phyloP scores from a whole-genome alignment of 345 rosid species.

The Mangifera indica region DNA sequence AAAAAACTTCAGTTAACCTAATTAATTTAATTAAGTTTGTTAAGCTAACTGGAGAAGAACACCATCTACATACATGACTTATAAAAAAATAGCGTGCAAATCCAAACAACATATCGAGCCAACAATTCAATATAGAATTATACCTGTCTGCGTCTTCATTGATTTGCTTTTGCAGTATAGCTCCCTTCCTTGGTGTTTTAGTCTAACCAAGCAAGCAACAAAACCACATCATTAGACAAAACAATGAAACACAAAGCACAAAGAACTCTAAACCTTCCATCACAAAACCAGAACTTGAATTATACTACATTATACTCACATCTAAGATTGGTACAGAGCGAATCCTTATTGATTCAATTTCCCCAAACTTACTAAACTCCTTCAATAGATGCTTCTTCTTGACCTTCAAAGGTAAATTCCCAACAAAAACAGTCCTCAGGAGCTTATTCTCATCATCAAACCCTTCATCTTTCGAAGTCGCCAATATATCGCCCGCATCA shows the following conservation, averaged over 20 bases:
- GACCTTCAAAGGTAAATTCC: constrained; percentile 77
- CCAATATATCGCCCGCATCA: constrained; percentile 42
- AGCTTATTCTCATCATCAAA: constrained; percentile 91
- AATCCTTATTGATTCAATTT: constrained; percentile 80
- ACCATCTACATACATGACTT: background rate
- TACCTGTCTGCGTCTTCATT: constrained; percentile 84
- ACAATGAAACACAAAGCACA: constrained; percentile 17
- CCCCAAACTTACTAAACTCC: constrained; percentile 82
- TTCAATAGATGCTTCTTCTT: constrained; percentile 73
- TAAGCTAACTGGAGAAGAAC: background rate
- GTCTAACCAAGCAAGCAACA: constrained; percentile 47
- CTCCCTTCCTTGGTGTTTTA: constrained; percentile 84
- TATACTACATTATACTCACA: constrained; percentile 56
- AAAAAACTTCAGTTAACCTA: background rate
- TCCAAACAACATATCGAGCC: background rate
- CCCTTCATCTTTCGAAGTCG: constrained; percentile 47
- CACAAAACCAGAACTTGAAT: constrained; percentile 1
- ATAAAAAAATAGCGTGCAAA: background rate
- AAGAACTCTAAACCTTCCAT: background rate
- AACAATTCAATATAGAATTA: background rate
- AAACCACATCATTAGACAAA: constrained; percentile 16
- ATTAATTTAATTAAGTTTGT: background rate
- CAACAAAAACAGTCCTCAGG: constrained; percentile 88
- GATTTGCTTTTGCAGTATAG: constrained; percentile 63
- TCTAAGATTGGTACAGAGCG: constrained; percentile 83